Percentiles rank a stretch among this genome's conserved stretches.
These are phyloP conservation scores for Geranomyces variabilis DNA, from an alignment of 192 early-diverging fungal genomes.

Conservation along the genomic window DNA sequence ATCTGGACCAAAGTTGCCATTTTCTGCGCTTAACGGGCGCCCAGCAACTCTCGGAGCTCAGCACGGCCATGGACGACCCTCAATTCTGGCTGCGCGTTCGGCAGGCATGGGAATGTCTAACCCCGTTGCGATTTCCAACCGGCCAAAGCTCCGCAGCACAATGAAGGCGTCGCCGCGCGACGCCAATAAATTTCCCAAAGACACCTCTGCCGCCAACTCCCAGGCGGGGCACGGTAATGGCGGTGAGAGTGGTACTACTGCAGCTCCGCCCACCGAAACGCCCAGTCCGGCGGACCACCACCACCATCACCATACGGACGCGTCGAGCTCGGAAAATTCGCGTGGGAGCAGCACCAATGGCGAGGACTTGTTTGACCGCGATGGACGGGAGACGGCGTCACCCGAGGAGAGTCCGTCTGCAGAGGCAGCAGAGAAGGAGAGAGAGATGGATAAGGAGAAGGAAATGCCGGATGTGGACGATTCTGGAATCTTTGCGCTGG, in stretches of 20 bases:
- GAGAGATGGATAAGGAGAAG: too few relatives aligned
- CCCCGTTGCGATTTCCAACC: constrained; percentile 30
- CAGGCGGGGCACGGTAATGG: background rate
- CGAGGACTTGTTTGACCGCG: constrained; percentile 9
- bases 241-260: background rate
- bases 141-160: constrained; percentile 34
- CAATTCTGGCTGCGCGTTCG: constrained; percentile 8
- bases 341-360: constrained; percentile 14
- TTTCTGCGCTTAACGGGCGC: constrained; percentile 8
- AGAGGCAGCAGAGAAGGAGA: background rate
- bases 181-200: constrained; percentile 5
- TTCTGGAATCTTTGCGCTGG: background rate
- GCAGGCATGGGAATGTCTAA: background rate
- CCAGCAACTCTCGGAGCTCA: constrained; percentile 3
- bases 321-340: constrained; percentile 7
- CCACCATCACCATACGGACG: background rate
- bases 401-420: background rate
- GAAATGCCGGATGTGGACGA: background rate
- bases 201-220: background rate
- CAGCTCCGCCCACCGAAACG: background rate
- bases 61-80: constrained; percentile 7
- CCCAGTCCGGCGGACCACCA: constrained; percentile 3
- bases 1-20: background rate
- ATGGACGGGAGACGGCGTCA: background rate
- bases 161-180: constrained; percentile 31